Conservation (phyloP, 148 eudicot species). For the Silene conica region DNA sequence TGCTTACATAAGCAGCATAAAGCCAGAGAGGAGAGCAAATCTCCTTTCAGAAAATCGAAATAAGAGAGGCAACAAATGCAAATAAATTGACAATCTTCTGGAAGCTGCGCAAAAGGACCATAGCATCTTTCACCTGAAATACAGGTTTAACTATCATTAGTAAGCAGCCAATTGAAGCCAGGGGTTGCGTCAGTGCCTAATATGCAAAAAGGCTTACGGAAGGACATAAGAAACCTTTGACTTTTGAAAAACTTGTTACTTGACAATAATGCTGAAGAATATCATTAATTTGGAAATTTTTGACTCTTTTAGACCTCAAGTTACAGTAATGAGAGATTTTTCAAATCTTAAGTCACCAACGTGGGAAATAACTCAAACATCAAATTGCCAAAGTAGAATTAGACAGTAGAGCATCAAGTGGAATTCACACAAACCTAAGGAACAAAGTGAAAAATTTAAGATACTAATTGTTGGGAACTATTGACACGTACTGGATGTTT, state of each 20-base stretch:
- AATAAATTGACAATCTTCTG: conserved; percentile 66
- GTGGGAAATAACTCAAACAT: too few species aligned
- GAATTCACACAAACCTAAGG: too few species aligned
- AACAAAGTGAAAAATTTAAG: neutral
- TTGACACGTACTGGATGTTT: neutral
- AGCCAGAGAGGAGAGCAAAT: conserved; percentile 62
- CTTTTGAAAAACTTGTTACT: too few species aligned
- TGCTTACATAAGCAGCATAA: conserved; percentile 85
- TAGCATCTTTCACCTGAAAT: conserved; percentile 51
- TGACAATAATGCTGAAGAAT: neutral
- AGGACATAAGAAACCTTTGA: neutral
- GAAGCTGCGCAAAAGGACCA: conserved; percentile 75
- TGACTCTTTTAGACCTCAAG: too few species aligned
- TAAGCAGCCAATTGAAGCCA: neutral
- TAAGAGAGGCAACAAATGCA: conserved; percentile 76
- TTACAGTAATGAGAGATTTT: too few species aligned
- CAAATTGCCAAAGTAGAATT: too few species aligned
- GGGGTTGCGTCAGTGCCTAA: neutral
- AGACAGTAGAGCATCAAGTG: too few species aligned
- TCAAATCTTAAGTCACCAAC: too few species aligned
- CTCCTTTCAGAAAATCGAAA: conserved; percentile 53
- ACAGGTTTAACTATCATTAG: conserved; percentile 13
- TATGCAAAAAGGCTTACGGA: neutral
- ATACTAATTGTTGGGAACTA: neutral
- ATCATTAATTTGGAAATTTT: too few species aligned